A percentile compares a stretch with the other conserved stretches of the same genome.
These are phyloP conservation scores for Periglandula ipomoeae DNA, from an alignment of 2,329 filamentous ascomycete species.

Conservation along the genomic window DNA sequence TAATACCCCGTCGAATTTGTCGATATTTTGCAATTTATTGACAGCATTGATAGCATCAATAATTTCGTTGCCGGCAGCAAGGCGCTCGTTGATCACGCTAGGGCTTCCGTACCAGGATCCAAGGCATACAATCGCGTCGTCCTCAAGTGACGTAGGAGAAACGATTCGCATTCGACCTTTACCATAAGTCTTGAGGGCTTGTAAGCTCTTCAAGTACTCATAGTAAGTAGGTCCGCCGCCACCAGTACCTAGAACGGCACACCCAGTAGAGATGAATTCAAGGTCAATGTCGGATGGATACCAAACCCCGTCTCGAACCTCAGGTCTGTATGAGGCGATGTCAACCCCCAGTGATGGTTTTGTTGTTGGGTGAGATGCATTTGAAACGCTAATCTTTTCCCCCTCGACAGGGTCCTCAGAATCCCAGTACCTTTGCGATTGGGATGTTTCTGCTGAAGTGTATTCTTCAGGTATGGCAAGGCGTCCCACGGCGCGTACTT, in stretches of 20 bases:
- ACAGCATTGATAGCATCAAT: conserved; percentile 26
- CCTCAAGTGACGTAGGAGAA: conserved; percentile 24
- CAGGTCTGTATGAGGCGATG: conserved; percentile 20
- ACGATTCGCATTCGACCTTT: conserved; percentile 31
- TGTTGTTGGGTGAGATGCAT: conserved; percentile 20
- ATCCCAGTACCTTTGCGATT: conserved; percentile 2
- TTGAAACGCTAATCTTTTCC: conserved; percentile 18
- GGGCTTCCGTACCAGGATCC: conserved; percentile 37
- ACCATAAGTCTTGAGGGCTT: conserved; percentile 24
- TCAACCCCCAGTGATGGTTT: conserved; percentile 23
- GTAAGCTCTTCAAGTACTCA: conserved; percentile 35
- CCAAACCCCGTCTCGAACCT: conserved; percentile 23
- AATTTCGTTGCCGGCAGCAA: conserved; percentile 28
- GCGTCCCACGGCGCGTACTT: conserved; percentile 24
- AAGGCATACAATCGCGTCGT: conserved; percentile 30
- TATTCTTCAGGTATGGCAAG: conserved; percentile 20
- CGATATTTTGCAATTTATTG: conserved; percentile 21
- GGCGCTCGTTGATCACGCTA: conserved; percentile 29
- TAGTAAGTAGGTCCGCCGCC: conserved; percentile 28
- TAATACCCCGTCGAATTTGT: conserved; percentile 24
- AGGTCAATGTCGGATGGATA: conserved; percentile 27
- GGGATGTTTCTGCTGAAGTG: conserved; percentile 2
- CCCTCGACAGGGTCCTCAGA: conserved; percentile 17
- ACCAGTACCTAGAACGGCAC: conserved; percentile 27
- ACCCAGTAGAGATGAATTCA: conserved; percentile 26